Base-by-base conservation (phyloP, 2,329 filamentous ascomycete genomes). In the Penicillium freii region DNA sequence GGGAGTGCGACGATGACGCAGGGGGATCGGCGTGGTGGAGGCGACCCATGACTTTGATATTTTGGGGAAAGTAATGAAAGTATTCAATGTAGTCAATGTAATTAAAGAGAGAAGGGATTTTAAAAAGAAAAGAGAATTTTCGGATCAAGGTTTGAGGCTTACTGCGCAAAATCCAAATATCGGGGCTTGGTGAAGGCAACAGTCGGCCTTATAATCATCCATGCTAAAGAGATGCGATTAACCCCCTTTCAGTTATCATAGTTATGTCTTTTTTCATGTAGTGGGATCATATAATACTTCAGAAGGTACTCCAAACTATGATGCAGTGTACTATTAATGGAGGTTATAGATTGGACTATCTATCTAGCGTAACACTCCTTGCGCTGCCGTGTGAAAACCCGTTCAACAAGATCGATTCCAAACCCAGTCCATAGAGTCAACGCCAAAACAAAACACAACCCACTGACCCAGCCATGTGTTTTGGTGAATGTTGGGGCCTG, bases 1-100 rank as follows among this genome's bases (percentile, higher is more conserved):
- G 60, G 5, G 65, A 65, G 50, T 57, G 56, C 17, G 63, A 61
- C 5, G 64, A 64, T 40, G 59, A 58, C 27, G 57, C 54, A 17
- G 47, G 36, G 54, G 31, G 52, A 53, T 56, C 54, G 38, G 60
- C 59, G 21, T 48, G 51, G 34, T 54, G 50, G 49, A 52, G 48
- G 46, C 46, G 61, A 44, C 61, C 63, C 60, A 62, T 61, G 9
- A 21, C 27, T 45, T 19, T 3, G 19, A 43, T 17, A n/a, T 10
- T n/a, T 33, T 9, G 17, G 8, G 6, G 5, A 46, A 21, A 7
- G 13, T 17, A 46, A 17, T 5, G 7, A 25, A 25, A 23, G 5
- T 40, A n/a, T n/a, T n/a, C n/a, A n/a, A n/a, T n/a, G n/a, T n/a
- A n/a, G n/a, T n/a, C 2, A 11, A 43, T n/a, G 15, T 10, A 17